A percentile compares a stretch with the other conserved stretches of the same genome.
phyloP scores from a whole-genome alignment of 176 grass and related monocot species.

The Avena sativa region DNA sequence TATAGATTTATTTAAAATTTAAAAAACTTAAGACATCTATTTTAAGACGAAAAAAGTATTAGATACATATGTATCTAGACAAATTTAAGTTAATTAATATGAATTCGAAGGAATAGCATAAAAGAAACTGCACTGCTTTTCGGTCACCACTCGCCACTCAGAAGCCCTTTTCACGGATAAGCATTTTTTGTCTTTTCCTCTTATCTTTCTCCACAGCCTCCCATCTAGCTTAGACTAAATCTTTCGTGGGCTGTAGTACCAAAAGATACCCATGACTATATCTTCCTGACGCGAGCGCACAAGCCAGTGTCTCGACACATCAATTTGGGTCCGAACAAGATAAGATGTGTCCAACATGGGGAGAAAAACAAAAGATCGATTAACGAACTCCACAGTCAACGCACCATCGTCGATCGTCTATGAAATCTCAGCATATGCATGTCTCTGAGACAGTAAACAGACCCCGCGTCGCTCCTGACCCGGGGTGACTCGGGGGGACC shows the following conservation, averaged over 20 bases:
- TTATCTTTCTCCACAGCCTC: neutral
- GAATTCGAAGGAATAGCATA: neutral
- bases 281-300: neutral
- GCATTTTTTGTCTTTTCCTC: conserved; percentile 28
- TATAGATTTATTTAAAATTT: too few relatives aligned
- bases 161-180: conserved; percentile 48
- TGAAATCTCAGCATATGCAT: too few relatives aligned
- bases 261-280: neutral
- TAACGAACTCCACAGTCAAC: too few relatives aligned
- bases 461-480: too few relatives aligned
- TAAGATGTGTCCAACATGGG: neutral
- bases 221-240: conserved; percentile 1
- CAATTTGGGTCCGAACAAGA: neutral
- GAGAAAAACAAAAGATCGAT: neutral
- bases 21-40: too few relatives aligned
- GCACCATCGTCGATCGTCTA: too few relatives aligned
- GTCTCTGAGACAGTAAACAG: too few relatives aligned
- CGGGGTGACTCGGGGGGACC: too few relatives aligned
- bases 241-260: conserved; percentile 12
- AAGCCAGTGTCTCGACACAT: neutral
- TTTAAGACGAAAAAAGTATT: too few relatives aligned
- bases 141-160: conserved; percentile 11
- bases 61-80: too few relatives aligned
- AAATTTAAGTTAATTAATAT: too few relatives aligned
- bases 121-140: neutral